Evolutionary conservation across 345 rosid genomes (phyloP), one percentile per base, ranked within the genome.

Genomic region (Eucalyptus curtisii): DNA sequence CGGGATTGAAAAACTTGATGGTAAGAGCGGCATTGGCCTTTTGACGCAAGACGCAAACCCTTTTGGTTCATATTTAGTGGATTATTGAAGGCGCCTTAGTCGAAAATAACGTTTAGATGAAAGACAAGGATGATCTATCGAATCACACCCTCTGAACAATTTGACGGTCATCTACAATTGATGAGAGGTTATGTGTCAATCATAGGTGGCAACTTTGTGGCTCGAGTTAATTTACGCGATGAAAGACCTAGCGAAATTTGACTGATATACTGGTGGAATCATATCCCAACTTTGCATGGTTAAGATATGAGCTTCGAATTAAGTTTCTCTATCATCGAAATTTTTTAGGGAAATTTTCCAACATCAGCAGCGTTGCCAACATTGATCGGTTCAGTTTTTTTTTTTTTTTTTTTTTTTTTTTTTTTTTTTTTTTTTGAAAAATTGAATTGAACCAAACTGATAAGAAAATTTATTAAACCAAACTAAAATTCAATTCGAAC

Each of bases 291-390:
- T 64, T 55, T 30, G 13, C 80, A 33, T 8, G 13, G 12, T 68
- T 68, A 16, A 68, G 20, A 66, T 2, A 31, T 25, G 37, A n/a
- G 10, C 13, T 33, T 68, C 1, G 5, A 33, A 68, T 68, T 16
- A 68, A 16, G 42, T 68, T 4, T 33, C 12, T 0, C 40, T 3
- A 17, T 68, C 80, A 68, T 33, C 1, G 4, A 33, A 33, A 68
- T 31, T 31, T 22, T 68, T 17, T 33, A 68, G 12, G 22, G 24
- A 33, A 11, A 68, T 31, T 31, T 16, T 68, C 6, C 42, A 17
- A 68, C 80, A 16, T 66, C 0, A 1, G 12, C 2, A 2, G 1
- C 4, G 6, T 15, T 66, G 79, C 22, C 42, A 66, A 66, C 0
- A 0, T 66, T 7, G 37, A 64, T 50, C 2, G 4, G 2, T 50